phyloP scores from a whole-genome alignment of 2,329 filamentous ascomycete species.

The Arthroderma uncinatum region DNA sequence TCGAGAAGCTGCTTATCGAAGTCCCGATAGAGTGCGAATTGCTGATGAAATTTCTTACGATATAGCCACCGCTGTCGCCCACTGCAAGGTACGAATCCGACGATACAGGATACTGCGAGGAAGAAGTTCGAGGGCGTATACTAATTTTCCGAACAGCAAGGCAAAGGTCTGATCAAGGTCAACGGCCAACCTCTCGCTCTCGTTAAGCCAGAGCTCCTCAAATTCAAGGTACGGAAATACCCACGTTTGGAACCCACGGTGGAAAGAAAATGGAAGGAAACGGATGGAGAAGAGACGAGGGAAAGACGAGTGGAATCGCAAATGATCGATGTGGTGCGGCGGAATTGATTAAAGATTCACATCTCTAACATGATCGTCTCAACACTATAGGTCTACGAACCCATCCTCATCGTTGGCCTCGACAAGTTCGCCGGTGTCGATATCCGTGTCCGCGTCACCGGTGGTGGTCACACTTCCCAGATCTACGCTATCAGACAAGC shows the following conservation, averaged over 20 bases:
- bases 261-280: neutral
- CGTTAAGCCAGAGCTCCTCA: constrained; percentile 90
- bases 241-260: neutral
- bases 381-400: constrained; percentile 74
- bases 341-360: neutral
- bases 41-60: constrained; percentile 23
- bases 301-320: neutral
- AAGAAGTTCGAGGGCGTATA: neutral
- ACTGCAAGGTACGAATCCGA: constrained; percentile 64
- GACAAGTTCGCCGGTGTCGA: constrained; percentile 97
- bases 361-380: neutral
- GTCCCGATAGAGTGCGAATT: constrained; percentile 14
- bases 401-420: constrained; percentile 87
- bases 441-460: constrained; percentile 90
- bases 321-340: neutral
- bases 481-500: constrained; percentile 98
- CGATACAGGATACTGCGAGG: neutral
- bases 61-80: constrained; percentile 71
- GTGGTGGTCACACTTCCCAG: constrained; percentile 96
- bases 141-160: constrained; percentile 41
- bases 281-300: neutral
- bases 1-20: neutral
- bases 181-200: constrained; percentile 93
- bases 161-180: constrained; percentile 92
- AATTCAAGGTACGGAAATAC: constrained; percentile 67